Evolutionary conservation across 495 filamentous ascomycete species (phyloP).

Genomic region (Annulohypoxylon stygium): DNA sequence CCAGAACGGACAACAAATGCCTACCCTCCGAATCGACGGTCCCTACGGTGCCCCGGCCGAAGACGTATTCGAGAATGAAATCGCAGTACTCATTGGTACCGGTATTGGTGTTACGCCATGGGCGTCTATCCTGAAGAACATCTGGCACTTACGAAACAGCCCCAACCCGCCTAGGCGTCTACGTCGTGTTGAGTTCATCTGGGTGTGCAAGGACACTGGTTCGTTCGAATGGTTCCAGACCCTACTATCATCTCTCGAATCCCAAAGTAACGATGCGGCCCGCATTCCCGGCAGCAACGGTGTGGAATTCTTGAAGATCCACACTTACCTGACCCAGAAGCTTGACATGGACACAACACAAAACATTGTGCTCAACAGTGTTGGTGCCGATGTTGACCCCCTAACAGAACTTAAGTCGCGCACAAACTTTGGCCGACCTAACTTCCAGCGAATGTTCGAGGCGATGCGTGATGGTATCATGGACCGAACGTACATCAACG

Average conservation of each 20-base stretch:
- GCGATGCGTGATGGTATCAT: slow-evolving; percentile 90
- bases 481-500: slow-evolving; percentile 85
- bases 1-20: slow-evolving; percentile 91
- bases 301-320: slow-evolving; percentile 94
- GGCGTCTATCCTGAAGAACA: slow-evolving; percentile 97
- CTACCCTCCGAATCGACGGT: slow-evolving; percentile 87
- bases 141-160: slow-evolving; percentile 91
- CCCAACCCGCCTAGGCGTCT: slow-evolving; percentile 89
- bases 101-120: slow-evolving; percentile 98
- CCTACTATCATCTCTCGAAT: slow-evolving; percentile 90
- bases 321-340: slow-evolving; percentile 95
- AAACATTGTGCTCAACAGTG: slow-evolving; percentile 96
- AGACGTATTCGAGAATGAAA: slow-evolving; percentile 98
- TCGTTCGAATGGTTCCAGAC: slow-evolving; percentile 99
- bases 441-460: slow-evolving; percentile 84
- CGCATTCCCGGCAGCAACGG: slow-evolving; percentile 70
- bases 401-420: slow-evolving; percentile 89
- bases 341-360: slow-evolving; percentile 91
- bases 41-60: slow-evolving; percentile 98
- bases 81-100: slow-evolving; percentile 95
- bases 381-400: slow-evolving; percentile 87
- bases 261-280: slow-evolving; percentile 79
- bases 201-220: slow-evolving; percentile 95
- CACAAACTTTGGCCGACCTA: slow-evolving; percentile 96
- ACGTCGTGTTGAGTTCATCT: slow-evolving; percentile 97